Evolutionary conservation across 2,329 filamentous ascomycete genomes (phyloP), one percentile per base, ranked within the genome.

Genomic region (Aspergillus ruber): DNA sequence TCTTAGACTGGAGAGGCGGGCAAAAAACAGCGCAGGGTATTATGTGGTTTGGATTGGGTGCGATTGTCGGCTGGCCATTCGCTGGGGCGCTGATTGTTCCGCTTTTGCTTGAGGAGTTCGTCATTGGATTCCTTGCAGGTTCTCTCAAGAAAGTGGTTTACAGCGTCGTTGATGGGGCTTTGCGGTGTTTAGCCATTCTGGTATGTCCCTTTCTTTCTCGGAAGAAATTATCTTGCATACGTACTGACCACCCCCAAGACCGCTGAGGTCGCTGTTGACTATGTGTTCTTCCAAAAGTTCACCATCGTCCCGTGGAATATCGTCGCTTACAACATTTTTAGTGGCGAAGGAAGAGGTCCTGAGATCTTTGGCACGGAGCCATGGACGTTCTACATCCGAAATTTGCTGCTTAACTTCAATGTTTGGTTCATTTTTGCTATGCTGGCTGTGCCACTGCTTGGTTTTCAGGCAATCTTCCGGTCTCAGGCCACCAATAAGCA

Each of bases 381-480:
- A 1, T 97, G 91, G 93, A 85, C 90, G 45, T 98, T 96, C 65
- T 98, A 98, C 69, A 77, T 95, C 58, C 86, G 88, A 58, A 98
- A 98, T 60, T 73, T 98, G 39, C 73, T 85, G 13, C 77, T 98
- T 49, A 98, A 98, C 72, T 98, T 97, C 76, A 95, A 97, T 64
- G 70, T 95, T 42, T 97, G 90, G 89, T 90, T 96, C 58, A 63
- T 89, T 9, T 76, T 97, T 10, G 90, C 90, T 0, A 67, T 95
- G 42, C 64, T 81, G 4, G 81, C 86, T 1, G 71, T 89, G 13
- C 91, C 91, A 0, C 72, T 96, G 1, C 84, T 95, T 54, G 56
- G 87, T 0, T 55, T 90, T 0, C 88, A 94, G 57, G 85, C 88
- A 56, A 54, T 84, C 3, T 67, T 87, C 45, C 78, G 82, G 6